Evolutionary conservation across 2,329 filamentous ascomycete species (phyloP).

Genomic region (Fusarium mundagurra): DNA sequence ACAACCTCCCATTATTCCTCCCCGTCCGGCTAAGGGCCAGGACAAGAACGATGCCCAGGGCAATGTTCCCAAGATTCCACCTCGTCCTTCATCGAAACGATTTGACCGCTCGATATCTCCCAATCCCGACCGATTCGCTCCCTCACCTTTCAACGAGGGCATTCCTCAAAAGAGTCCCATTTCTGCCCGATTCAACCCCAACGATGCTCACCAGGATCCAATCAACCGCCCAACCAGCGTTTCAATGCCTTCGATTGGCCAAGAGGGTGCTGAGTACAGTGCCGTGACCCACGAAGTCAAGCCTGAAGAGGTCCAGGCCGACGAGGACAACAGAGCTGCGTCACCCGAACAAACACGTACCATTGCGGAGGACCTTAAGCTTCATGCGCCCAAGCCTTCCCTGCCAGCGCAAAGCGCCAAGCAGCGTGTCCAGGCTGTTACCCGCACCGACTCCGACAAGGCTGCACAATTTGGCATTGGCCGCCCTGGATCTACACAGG

Average conservation of each 20-base stretch:
- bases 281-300: constrained; percentile 59
- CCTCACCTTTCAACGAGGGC: constrained; percentile 84
- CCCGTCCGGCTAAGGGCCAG: constrained; percentile 63
- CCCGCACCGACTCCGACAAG: constrained; percentile 88
- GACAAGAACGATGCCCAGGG: constrained; percentile 54
- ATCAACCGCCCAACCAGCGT: constrained; percentile 78
- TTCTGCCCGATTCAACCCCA: constrained; percentile 49
- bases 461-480: constrained; percentile 88
- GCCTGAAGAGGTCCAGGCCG: constrained; percentile 53
- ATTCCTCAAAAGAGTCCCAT: constrained; percentile 61
- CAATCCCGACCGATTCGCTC: constrained; percentile 80
- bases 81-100: constrained; percentile 77
- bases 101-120: constrained; percentile 81
- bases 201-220: constrained; percentile 51
- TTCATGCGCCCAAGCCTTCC: constrained; percentile 90
- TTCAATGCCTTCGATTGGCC: constrained; percentile 82
- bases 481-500: constrained; percentile 63
- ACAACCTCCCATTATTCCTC: constrained; percentile 63
- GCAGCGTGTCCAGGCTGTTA: constrained; percentile 83
- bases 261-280: constrained; percentile 91
- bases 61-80: constrained; percentile 74
- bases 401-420: constrained; percentile 84
- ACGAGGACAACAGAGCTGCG: constrained; percentile 48
- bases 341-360: constrained; percentile 80
- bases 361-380: constrained; percentile 81